These are phyloP conservation scores for Arabis alpina DNA, from an alignment of 345 rosid genomes.

Conservation along the genomic window DNA sequence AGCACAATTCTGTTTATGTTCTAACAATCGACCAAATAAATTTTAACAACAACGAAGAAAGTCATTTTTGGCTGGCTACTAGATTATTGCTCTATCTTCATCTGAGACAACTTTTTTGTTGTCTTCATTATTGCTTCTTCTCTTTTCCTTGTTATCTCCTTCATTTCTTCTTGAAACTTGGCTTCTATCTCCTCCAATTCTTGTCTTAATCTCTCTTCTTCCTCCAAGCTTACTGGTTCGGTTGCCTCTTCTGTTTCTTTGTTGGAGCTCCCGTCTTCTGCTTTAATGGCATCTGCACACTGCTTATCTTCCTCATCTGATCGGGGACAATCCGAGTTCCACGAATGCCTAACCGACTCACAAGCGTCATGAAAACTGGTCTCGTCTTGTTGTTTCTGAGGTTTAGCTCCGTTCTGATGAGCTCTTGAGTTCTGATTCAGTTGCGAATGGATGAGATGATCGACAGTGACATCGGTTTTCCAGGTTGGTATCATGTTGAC, in stretches of 20 bases:
- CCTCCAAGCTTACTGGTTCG: constrained; percentile 44
- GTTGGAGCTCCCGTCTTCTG: constrained; percentile 29
- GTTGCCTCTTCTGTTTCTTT: constrained; percentile 44
- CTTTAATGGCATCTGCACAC: constrained; percentile 27
- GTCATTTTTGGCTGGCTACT: constrained; percentile 16
- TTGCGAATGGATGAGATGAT: constrained; percentile 50
- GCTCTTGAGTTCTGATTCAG: constrained; percentile 38
- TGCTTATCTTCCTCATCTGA: constrained; percentile 40
- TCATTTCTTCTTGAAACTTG: constrained; percentile 60
- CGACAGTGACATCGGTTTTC: constrained; percentile 55
- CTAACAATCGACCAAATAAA: constrained; percentile 7
- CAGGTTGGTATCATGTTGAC: constrained; percentile 58
- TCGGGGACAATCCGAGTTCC: constrained; percentile 33
- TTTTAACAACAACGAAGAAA: not conserved
- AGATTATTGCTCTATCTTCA: constrained; percentile 40
- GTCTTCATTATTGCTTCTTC: constrained; percentile 68
- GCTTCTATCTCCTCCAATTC: constrained; percentile 66
- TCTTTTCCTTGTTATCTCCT: constrained; percentile 61
- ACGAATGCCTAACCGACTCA: constrained; percentile 39
- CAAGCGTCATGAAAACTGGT: constrained; percentile 32
- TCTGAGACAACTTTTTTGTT: constrained; percentile 47
- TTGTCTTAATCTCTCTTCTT: constrained; percentile 50
- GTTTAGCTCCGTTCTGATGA: constrained; percentile 38
- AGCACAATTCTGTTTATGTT: not conserved
- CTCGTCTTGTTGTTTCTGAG: constrained; percentile 39